phyloP scores from a whole-genome alignment of 805 yeast genomes.

The Osmozyma mogii region DNA sequence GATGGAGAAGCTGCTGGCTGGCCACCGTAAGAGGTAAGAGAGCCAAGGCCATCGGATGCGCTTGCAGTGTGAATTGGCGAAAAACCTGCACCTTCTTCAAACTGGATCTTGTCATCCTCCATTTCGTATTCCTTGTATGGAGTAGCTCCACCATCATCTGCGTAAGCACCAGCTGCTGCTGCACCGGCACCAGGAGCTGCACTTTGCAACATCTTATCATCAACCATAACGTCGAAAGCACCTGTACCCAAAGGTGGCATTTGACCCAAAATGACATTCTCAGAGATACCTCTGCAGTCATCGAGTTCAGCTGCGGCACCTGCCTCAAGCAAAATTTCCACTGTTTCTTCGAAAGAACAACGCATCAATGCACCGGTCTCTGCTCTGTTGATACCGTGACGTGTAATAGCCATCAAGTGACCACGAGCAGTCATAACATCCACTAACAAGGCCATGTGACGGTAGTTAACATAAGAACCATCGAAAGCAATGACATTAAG shows the following conservation, averaged over 20 bases:
- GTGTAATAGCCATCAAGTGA: constrained; percentile 95
- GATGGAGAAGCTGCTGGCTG: constrained; percentile 44
- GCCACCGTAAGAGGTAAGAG: constrained; percentile 85
- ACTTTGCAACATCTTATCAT: constrained; percentile 72
- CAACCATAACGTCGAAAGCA: constrained; percentile 90
- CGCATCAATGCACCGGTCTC: constrained; percentile 99
- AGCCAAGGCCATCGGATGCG: constrained; percentile 68
- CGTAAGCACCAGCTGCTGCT: constrained; percentile 28
- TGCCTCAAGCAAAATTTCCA: constrained; percentile 93
- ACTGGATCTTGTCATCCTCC: constrained; percentile 53
- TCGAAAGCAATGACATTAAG: constrained; percentile 97
- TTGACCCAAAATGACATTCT: constrained; percentile 95
- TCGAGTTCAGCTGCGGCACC: constrained; percentile 97
- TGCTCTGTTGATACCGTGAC: constrained; percentile 98
- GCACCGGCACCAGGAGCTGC: constrained; percentile 44
- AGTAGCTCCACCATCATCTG: constrained; percentile 71
- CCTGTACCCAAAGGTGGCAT: constrained; percentile 99
- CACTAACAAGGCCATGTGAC: constrained; percentile 95
- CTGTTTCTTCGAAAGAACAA: constrained; percentile 98
- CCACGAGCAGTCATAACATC: constrained; percentile 99
- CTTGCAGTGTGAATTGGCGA: constrained; percentile 92
- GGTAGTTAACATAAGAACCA: constrained; percentile 98
- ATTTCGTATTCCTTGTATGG: constrained; percentile 70
- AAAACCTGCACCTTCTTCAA: constrained; percentile 73
- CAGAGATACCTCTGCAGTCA: constrained; percentile 98